Evolutionary conservation across 306 rosid genomes (phyloP).

Genomic region (Quercus dentata): DNA sequence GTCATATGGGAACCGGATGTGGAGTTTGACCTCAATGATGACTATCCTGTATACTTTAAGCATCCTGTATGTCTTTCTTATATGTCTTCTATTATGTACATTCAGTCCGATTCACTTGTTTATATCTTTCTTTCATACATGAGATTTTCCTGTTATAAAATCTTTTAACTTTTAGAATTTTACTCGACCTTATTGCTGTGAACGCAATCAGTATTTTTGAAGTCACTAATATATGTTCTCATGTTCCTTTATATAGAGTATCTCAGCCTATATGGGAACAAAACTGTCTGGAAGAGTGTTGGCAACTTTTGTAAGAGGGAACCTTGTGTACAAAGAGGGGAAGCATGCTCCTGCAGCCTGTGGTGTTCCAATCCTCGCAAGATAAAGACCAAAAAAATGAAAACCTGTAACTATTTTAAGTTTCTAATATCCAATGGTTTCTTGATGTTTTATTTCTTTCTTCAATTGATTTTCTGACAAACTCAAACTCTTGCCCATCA

Average conservation of each 20-base stretch:
- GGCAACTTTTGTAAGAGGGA: conserved; percentile 89
- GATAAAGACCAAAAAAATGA: conserved; percentile 6
- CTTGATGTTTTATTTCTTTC: not conserved
- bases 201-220: not conserved
- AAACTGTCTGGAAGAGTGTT: conserved; percentile 68
- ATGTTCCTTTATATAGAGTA: conserved; percentile 30
- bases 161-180: not conserved
- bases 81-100: not conserved
- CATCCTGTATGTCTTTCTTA: conserved; percentile 55
- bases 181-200: not conserved
- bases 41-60: conserved; percentile 50
- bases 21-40: conserved; percentile 61
- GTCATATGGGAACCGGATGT: conserved; percentile 90
- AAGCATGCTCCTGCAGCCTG: conserved; percentile 79
- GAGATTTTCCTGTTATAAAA: not conserved
- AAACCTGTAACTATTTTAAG: not conserved
- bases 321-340: conserved; percentile 68
- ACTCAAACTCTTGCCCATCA: not conserved
- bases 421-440: not conserved
- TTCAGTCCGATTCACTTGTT: not conserved
- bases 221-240: not conserved
- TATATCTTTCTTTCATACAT: not conserved
- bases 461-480: not conserved
- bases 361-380: conserved; percentile 71
- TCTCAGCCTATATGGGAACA: conserved; percentile 87